Conservation (phyloP, 1,284 basidiomycete species). For the Moesziomyces globuligerus region DNA sequence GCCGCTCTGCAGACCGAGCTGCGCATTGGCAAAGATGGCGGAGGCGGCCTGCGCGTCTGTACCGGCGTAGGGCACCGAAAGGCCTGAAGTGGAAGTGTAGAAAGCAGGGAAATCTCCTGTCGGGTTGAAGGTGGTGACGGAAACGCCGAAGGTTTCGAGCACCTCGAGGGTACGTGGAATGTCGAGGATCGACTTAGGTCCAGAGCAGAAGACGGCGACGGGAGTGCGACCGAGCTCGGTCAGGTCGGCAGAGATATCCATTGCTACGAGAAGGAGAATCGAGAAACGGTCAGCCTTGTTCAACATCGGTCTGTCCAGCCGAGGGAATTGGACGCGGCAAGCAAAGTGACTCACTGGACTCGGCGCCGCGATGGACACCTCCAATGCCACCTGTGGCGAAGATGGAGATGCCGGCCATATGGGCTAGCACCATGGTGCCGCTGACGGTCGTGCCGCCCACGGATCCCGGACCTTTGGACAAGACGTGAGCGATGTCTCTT, state of each 20-base stretch:
- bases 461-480: conserved; percentile 72
- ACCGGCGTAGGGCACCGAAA: conserved; percentile 72
- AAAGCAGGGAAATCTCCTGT: conserved; percentile 87
- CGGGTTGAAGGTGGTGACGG: conserved; percentile 82
- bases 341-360: conserved; percentile 75
- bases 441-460: conserved; percentile 93
- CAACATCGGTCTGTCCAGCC: not conserved
- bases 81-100: conserved; percentile 85
- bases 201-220: conserved; percentile 83
- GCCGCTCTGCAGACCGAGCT: conserved; percentile 61
- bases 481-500: conserved; percentile 82
- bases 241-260: conserved; percentile 76
- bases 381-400: conserved; percentile 72
- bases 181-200: conserved; percentile 93
- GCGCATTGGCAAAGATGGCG: conserved; percentile 76
- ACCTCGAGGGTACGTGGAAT: conserved; percentile 93
- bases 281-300: conserved; percentile 4
- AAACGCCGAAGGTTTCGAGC: conserved; percentile 94
- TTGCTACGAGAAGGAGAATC: conserved; percentile 71
- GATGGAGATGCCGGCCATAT: conserved; percentile 63
- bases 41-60: conserved; percentile 38
- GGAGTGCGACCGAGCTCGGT: conserved; percentile 61
- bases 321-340: not conserved
- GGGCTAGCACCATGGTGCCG: conserved; percentile 73
- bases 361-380: conserved; percentile 92